phyloP scores from a whole-genome alignment of 2,329 filamentous ascomycete species.

The Penicillium sp. region DNA sequence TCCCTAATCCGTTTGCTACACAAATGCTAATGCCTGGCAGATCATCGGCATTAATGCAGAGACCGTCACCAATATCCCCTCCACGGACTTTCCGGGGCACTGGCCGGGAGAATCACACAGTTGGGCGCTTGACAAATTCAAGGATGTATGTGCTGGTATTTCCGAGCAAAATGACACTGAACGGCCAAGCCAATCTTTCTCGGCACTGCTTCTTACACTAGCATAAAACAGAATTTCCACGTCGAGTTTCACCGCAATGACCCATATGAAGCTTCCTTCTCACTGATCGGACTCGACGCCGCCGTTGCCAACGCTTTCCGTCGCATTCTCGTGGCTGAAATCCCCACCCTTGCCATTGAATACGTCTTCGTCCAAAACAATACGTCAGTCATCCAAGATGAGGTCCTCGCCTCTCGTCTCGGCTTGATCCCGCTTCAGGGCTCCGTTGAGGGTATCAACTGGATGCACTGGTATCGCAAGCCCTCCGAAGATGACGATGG shows the following conservation, averaged over 20 bases:
- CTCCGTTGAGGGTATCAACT: constrained; percentile 68
- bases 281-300: constrained; percentile 84
- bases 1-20: neutral
- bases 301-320: constrained; percentile 95
- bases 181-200: neutral
- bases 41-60: constrained; percentile 82
- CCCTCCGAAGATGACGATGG: constrained; percentile 58
- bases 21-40: constrained; percentile 40
- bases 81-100: constrained; percentile 87
- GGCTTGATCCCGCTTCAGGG: constrained; percentile 87
- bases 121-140: constrained; percentile 72
- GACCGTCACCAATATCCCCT: constrained; percentile 81
- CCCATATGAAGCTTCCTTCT: constrained; percentile 74
- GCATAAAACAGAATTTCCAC: constrained; percentile 52
- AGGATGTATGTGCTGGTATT: constrained; percentile 39
- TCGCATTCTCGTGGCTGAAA: constrained; percentile 88
- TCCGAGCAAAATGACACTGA: neutral
- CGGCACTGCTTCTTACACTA: constrained; percentile 1
- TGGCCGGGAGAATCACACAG: constrained; percentile 80
- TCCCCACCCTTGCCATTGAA: constrained; percentile 91
- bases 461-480: constrained; percentile 76
- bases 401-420: constrained; percentile 84
- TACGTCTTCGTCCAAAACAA: constrained; percentile 91
- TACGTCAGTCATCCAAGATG: constrained; percentile 95
- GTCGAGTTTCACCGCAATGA: constrained; percentile 82